Base-by-base conservation (phyloP, 345 rosid genomes). In the Linum tenue region DNA sequence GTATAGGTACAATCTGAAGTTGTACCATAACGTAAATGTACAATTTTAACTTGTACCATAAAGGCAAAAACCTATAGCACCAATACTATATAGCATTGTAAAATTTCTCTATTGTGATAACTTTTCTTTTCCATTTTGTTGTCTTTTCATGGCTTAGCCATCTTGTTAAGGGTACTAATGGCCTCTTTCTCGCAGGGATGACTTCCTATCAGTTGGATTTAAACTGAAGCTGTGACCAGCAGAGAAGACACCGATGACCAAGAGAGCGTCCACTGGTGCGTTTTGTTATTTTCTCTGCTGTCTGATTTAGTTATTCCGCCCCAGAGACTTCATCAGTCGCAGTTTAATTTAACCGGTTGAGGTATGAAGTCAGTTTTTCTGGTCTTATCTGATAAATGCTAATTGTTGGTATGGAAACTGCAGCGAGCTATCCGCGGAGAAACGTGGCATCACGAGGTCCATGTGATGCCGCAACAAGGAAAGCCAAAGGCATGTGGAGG, bases 181-280 rank as follows among this genome's bases (percentile, higher is more conserved):
- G 53, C 14, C 14, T 39, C 15, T 38, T 38, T 39, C 12, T 39
- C 31, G n/a, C 50, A 62, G 64, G 64, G 64, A 62, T 39, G 64
- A 62, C 22, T 62, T 62, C 50, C 35, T 62, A 41, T 62, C 64
- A 12, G 64, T 62, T 38, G 64, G 64, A 5, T 62, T 62, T 17
- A 62, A 62, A 40, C 42, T 62, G n/a, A 62, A 62, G 31, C 50
- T 62, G 64, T 62, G 39, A 59, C 10, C 39, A 0, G 39, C 38
- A 10, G 7, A 3, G 62, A 59, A 7, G 4, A 3, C 62, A 7
- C 39, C 7, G 14, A 10, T 12, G 53, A 48, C 53, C 31, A 22
- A 48, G 53, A 48, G 14, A 48, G 9, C 53, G 53, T 48, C 53
- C 53, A 48, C 1, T 9, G 53, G 53, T 48, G 53, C 14, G 2